A percentile compares a stretch with the other conserved stretches of the same genome.
Evolutionary conservation across 345 rosid genomes (phyloP).

Genomic region (Linum tenue): DNA sequence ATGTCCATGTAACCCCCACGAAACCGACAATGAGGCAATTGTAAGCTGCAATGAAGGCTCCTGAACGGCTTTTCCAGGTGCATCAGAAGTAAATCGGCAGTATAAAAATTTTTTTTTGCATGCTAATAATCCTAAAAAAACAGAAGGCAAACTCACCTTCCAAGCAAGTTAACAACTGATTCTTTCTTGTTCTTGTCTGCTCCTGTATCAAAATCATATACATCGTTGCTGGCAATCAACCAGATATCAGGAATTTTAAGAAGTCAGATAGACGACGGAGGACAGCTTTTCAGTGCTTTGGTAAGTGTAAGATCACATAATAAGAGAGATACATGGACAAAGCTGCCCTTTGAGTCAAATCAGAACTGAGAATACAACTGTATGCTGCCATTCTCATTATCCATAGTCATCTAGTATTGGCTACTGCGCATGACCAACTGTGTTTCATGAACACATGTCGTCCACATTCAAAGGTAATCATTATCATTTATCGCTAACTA

Average conservation of each 20-base stretch:
- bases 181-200: conserved; percentile 88
- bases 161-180: conserved; percentile 70
- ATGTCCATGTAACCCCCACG: conserved; percentile 54
- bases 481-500: no score
- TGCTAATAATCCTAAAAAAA: background rate
- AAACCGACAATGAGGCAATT: conserved; percentile 42
- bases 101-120: no score
- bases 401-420: no score
- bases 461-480: no score
- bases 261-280: background rate
- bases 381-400: no score
- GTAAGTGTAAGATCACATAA: background rate
- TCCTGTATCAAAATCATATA: conserved; percentile 89
- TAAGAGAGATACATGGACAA: background rate
- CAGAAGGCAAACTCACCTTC: conserved; percentile 47
- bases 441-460: no score
- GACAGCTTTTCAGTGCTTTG: background rate
- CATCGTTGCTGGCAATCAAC: conserved; percentile 72
- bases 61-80: conserved; percentile 48
- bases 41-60: conserved; percentile 51
- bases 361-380: background rate
- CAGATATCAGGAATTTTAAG: conserved; percentile 16
- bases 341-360: background rate
- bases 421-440: no score
- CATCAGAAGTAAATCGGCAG: conserved; percentile 9